These are phyloP conservation scores for Monilinia laxa DNA, from an alignment of 2,329 filamentous ascomycete genomes.

Conservation along the genomic window DNA sequence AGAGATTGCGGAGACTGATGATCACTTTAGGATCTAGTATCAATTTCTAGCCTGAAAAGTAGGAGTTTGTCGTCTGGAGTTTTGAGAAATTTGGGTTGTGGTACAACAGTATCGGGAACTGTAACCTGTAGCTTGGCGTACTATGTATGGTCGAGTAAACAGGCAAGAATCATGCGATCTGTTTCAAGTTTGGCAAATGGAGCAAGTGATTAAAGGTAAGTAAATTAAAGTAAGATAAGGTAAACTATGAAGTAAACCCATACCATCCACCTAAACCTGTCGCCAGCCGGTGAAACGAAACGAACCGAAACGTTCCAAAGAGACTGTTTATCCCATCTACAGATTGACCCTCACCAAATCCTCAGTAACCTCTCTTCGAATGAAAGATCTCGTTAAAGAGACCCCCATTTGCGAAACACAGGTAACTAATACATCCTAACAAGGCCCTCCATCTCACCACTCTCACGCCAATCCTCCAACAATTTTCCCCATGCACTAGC, in stretches of 20 bases:
- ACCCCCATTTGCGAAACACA: background rate
- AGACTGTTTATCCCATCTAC: background rate
- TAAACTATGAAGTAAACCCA: background rate
- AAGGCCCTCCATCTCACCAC: constrained; percentile 17
- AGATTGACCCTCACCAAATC: background rate
- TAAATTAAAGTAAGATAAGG: background rate
- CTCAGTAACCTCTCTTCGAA: background rate
- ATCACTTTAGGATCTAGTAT: too few species aligned
- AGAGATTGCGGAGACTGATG: too few species aligned
- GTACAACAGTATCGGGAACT: too few species aligned
- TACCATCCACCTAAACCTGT: background rate
- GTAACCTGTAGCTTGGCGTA: too few species aligned
- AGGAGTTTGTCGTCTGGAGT: too few species aligned
- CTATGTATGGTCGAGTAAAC: too few species aligned
- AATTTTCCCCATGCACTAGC: constrained; percentile 21
- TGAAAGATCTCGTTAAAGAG: background rate
- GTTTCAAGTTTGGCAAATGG: background rate
- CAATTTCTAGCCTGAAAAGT: too few species aligned
- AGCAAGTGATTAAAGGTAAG: background rate
- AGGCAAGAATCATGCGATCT: too few species aligned
- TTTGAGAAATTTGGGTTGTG: too few species aligned
- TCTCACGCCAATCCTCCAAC: constrained; percentile 15
- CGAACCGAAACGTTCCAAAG: background rate
- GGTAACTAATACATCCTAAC: constrained; percentile 2
- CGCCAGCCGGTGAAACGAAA: background rate